phyloP scores from a whole-genome alignment of 129 eudicot species.

The Helianthus tuberosus region DNA sequence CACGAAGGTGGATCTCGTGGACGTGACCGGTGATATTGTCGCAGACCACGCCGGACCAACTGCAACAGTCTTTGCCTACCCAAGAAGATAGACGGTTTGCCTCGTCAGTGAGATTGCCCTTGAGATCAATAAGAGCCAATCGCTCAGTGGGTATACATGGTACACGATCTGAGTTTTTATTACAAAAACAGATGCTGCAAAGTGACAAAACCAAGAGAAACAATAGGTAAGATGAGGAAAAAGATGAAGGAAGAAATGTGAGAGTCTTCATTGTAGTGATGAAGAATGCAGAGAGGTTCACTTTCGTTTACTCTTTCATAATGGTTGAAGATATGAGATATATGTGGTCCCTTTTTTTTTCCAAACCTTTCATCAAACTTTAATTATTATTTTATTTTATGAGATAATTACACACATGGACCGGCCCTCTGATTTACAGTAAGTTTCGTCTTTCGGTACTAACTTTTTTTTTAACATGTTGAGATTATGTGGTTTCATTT shows the following conservation, averaged over 20 bases:
- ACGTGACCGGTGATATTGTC: neutral
- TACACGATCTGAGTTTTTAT: neutral
- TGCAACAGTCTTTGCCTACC: conserved; percentile 2
- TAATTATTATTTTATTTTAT: no score
- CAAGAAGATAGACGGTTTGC: conserved; percentile 22
- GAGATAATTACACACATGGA: no score
- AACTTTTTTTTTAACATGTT: no score
- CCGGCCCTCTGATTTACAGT: no score
- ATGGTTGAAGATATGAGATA: no score
- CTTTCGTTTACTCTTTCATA: no score
- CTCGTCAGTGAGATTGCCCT: conserved; percentile 9
- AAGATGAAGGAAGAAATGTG: neutral
- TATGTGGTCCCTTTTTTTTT: no score
- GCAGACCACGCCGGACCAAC: conserved; percentile 9
- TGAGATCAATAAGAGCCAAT: conserved; percentile 13
- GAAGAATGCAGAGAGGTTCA: neutral
- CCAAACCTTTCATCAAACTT: no score
- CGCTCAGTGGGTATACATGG: conserved; percentile 3
- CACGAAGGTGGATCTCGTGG: conserved; percentile 4
- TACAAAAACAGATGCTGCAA: conserved; percentile 10
- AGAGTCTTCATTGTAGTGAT: conserved; percentile 2
- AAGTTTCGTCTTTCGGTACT: no score
- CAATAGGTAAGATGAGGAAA: neutral
- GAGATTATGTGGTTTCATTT: no score
- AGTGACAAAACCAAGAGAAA: conserved; percentile 21